Conservation (phyloP, 2,329 filamentous ascomycete species). For the Dactylellina leptospora region DNA sequence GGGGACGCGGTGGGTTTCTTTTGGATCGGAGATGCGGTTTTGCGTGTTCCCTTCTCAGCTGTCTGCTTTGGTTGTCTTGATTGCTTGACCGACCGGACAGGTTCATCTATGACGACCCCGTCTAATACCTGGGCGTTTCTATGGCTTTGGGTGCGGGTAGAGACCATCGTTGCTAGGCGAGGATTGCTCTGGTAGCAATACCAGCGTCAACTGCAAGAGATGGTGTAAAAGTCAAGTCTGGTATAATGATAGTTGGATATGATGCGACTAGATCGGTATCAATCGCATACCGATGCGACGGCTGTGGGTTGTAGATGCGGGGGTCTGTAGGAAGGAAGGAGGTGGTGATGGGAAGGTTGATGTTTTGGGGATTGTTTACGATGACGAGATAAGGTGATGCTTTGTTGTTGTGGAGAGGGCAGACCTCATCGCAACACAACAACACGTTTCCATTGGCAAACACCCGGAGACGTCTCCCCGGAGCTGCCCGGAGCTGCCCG, state of each 20-base stretch:
- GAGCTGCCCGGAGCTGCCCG: not conserved
- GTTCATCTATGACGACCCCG: too few species aligned
- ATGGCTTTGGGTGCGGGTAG: not conserved
- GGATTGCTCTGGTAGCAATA: not conserved
- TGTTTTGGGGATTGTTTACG: not conserved
- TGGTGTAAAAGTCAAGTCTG: not conserved
- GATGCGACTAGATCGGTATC: conserved; percentile 5
- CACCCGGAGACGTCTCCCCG: not conserved
- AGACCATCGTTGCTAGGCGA: conserved; percentile 17
- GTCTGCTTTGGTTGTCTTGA: not conserved
- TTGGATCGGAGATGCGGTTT: not conserved
- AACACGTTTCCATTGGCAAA: not conserved
- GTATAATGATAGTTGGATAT: not conserved
- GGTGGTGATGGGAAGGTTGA: conserved; percentile 1
- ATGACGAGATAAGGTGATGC: too few species aligned
- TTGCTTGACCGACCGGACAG: not conserved
- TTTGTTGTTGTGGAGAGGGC: not conserved
- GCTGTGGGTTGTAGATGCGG: not conserved
- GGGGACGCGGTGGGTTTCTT: not conserved
- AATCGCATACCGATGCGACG: not conserved
- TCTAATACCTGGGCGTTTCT: not conserved
- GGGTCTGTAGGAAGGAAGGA: not conserved
- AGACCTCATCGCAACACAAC: not conserved
- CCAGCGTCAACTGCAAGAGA: not conserved
- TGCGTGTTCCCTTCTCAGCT: too few species aligned